Evolutionary conservation across 306 rosid species (phyloP), one percentile per base, ranked within the genome.

Genomic region (Trichosanthes cucumerina): DNA sequence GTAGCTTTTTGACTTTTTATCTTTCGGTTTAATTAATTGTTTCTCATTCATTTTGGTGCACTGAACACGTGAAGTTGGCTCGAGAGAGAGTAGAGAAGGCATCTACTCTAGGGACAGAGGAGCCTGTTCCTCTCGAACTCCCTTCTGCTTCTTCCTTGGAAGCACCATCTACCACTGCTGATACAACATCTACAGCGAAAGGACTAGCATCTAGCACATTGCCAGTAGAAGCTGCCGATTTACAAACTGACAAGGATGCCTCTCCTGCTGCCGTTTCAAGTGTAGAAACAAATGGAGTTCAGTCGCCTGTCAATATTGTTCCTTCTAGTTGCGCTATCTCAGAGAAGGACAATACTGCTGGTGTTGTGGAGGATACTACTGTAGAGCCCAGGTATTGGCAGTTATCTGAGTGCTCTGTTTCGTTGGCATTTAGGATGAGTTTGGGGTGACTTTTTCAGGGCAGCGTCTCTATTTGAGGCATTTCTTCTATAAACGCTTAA

Each of bases 11-110:
- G 26, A 69, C 34, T 57, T 70, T 82, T 70, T 72, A 75, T 34
- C 21, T 58, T 21, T 47, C 36, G 23, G 68, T 47, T 75, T 75
- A 57, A 63, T 31, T 49, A 38, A 24, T 69, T 60, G 69, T 68
- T 80, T 5, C 53, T 52, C 31, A 57, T 79, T 36, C 34, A 19
- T 77, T 82, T 80, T 59, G 81, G 80, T 81, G 81, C 80, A 44
- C 65, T 74, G 66, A 12, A 68, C 71, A 78, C 65, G 54, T 85
- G 63, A 77, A 94, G 98, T 88, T 92, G 93, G 97, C 93, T 56
- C 97, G 94, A 33, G 91, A 89, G 79, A 91, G 87, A 88, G 87
- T 83, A 60, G 94, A 85, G 78, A 90, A 88, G 79, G 84, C 74
- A 58, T 76, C 86, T 82, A 81, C 85, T 65, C 80, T 83, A 78